Conservation (phyloP, 768 basidiomycete genomes). For the Mycena galericulata region DNA sequence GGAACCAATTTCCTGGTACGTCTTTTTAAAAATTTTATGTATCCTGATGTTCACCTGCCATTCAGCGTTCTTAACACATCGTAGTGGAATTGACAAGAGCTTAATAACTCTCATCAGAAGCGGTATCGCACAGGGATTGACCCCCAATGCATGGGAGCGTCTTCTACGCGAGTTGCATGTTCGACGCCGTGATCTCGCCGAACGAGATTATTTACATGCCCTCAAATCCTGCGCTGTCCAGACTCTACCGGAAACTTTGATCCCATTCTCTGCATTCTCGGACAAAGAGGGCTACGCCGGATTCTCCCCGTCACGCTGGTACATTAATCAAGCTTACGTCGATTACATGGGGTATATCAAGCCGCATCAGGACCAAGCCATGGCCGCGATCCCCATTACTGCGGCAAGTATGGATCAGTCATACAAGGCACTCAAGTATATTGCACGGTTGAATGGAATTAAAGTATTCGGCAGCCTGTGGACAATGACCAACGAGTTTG, state of each 20-base stretch:
- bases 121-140: slow-evolving; percentile 1
- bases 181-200: background rate
- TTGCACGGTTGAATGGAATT: too few relatives aligned
- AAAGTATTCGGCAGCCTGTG: too few relatives aligned
- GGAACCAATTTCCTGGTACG: slow-evolving; percentile 11
- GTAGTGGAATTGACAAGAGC: slow-evolving; percentile 4
- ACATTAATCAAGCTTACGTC: background rate
- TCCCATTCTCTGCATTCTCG: background rate
- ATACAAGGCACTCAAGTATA: too few relatives aligned
- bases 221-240: background rate
- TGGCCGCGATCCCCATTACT: too few relatives aligned
- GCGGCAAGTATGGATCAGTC: too few relatives aligned
- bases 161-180: background rate
- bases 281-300: slow-evolving; percentile 3
- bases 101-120: background rate
- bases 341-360: slow-evolving; percentile 9
- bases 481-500: too few relatives aligned
- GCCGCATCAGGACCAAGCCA: too few relatives aligned
- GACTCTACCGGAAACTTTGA: too few relatives aligned
- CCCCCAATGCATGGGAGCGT: background rate
- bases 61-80: slow-evolving; percentile 5
- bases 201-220: background rate
- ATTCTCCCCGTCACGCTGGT: slow-evolving; percentile 1
- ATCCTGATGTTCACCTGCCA: background rate
- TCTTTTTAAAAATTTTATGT: background rate